A percentile compares a stretch with the other conserved stretches of the same genome.
phyloP scores from a whole-genome alignment of 805 yeast species.

The Candida michaelii region DNA sequence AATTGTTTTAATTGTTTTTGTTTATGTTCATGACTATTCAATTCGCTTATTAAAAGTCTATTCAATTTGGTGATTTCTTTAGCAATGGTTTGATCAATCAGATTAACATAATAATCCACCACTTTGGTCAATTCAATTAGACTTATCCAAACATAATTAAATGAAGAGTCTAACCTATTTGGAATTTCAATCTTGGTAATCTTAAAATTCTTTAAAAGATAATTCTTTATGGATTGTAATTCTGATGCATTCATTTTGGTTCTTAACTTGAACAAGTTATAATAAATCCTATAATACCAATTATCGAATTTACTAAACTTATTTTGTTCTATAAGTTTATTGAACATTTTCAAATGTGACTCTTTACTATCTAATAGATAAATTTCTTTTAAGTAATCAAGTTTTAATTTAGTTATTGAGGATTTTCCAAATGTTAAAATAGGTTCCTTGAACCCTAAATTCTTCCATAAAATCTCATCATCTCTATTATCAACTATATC shows the following conservation, averaged over 20 bases:
- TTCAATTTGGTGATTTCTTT: constrained; percentile 13
- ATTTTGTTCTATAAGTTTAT: constrained; percentile 22
- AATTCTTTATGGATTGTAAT: constrained; percentile 25
- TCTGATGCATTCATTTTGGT: constrained; percentile 20
- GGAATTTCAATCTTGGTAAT: constrained; percentile 26
- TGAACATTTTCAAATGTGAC: constrained; percentile 23
- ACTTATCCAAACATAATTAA: constrained; percentile 13
- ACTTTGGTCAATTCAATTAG: constrained; percentile 17
- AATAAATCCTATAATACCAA: constrained; percentile 26
- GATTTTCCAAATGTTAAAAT: constrained; percentile 19
- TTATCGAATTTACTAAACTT: constrained; percentile 20
- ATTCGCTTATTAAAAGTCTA: constrained; percentile 6
- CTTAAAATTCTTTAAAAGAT: constrained; percentile 30
- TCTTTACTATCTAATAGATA: constrained; percentile 22
- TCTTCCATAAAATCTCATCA: constrained; percentile 50
- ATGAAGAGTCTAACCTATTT: background rate
- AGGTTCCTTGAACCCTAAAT: constrained; percentile 27
- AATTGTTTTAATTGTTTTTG: constrained; percentile 13
- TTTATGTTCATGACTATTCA: constrained; percentile 4
- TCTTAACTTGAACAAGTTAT: constrained; percentile 24
- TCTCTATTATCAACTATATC: constrained; percentile 58
- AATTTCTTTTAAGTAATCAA: constrained; percentile 28
- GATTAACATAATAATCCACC: constrained; percentile 5
- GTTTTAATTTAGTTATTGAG: constrained; percentile 19
- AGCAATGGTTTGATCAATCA: constrained; percentile 7